Evolutionary conservation across 208 protist genomes (phyloP), one percentile per base, ranked within the genome.

Genomic region (Crithidia fasciculata): DNA sequence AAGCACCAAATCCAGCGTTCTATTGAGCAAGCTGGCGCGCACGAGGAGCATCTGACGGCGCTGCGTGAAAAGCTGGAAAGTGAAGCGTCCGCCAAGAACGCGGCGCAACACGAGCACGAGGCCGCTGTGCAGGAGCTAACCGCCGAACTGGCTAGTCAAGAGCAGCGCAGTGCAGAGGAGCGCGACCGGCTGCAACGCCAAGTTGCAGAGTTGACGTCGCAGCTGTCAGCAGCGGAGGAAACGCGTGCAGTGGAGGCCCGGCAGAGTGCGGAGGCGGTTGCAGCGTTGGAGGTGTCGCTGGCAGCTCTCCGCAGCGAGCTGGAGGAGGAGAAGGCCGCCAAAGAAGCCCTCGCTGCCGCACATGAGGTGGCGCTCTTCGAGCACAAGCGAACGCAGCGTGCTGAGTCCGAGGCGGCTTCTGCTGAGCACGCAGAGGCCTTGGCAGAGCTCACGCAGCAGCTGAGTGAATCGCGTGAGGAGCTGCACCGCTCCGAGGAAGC

Each of bases 401-500:
- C 64, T 16, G 47, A 57, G 15, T 4, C n/a, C 12, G 47, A 53
- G 43, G 44, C 18, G 58, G 57, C 39, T 36, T 53, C 10, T 15
- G 37, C 16, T 12, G 37, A 47, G 13, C 57, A 63, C 13, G 8
- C 39, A 16, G 37, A 61, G 16, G 7, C 9, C 8, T 19, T 13
- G 4, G 39, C 8, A 39, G 37, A 61, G 8, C 39, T 61, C 13
- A 45, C 57, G 39, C n/a, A 61, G 19, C 28, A 61, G 59, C 43
- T 64, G 39, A 45, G 54, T 5, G n/a, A 6, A n/a, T 39, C 12
- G 16, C 61, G 61, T 18, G n/a, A 19, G 37, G 49, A 68, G 62
- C 62, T 68, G 62, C 62, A 57, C 18, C 62, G 49, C 15, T 68
- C 62, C 36, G 62, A 68, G 28, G 62, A 57, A n/a, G 44, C 62